phyloP scores from a whole-genome alignment of 1,284 basidiomycete species.

The Heliocybe sulcata region DNA sequence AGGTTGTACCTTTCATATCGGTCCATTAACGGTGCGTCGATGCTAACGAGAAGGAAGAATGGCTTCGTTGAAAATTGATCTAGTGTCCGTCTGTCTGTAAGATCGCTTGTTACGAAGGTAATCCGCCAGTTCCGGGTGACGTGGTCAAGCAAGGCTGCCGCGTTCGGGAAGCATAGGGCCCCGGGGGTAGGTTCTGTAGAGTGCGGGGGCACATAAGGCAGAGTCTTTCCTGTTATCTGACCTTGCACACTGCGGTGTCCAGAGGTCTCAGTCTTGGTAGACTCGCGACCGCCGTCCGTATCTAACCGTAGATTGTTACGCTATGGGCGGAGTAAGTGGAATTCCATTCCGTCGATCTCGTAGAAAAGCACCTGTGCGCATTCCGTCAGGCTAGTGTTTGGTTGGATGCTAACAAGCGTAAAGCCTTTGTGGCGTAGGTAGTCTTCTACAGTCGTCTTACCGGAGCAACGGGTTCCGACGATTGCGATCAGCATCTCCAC shows the following conservation, averaged over 20 bases:
- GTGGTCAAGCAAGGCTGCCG: conserved; percentile 60
- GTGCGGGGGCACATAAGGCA: no score
- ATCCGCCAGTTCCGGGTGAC: conserved; percentile 80
- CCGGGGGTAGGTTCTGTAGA: no score
- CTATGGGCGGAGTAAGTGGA: no score
- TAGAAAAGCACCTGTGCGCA: no score
- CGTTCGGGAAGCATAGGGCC: conserved; percentile 39
- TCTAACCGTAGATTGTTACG: no score
- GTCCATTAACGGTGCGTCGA: conserved; percentile 79
- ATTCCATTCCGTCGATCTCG: no score
- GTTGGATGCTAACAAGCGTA: conserved; percentile 28
- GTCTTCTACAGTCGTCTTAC: conserved; percentile 72
- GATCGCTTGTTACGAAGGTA: conserved; percentile 77
- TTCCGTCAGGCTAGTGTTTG: background rate
- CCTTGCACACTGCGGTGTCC: no score
- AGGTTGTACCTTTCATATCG: conserved; percentile 46
- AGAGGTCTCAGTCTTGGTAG: no score
- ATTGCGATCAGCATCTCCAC: conserved; percentile 83
- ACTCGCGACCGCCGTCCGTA: no score
- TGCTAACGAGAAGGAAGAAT: conserved; percentile 80
- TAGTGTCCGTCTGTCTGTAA: conserved; percentile 54
- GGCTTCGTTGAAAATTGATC: conserved; percentile 79
- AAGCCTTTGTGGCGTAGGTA: conserved; percentile 61
- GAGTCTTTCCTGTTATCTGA: no score
- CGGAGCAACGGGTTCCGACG: conserved; percentile 77